These are phyloP conservation scores for Zygosaccharomyces sapae DNA, from an alignment of 1,139 yeast species.

Conservation along the genomic window DNA sequence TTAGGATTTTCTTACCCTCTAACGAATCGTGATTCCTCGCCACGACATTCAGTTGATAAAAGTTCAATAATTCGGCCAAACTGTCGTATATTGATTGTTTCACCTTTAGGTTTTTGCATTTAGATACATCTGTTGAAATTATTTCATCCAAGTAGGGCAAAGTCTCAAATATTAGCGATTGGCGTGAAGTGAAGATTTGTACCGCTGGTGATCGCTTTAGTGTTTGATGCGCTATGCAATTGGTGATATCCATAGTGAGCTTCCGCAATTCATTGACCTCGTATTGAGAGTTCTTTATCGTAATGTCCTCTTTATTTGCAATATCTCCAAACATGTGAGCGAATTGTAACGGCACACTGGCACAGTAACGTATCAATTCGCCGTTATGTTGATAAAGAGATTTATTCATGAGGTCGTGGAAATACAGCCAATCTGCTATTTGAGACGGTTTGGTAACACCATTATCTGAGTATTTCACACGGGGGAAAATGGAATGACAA, in stretches of 20 bases:
- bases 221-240: slow-evolving; percentile 16
- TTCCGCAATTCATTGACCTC: slow-evolving; percentile 26
- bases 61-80: slow-evolving; percentile 33
- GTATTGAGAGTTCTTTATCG: slow-evolving; percentile 24
- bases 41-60: slow-evolving; percentile 33
- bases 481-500: slow-evolving; percentile 62
- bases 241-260: slow-evolving; percentile 18
- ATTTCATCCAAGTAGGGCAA: slow-evolving; percentile 49
- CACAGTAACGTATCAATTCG: slow-evolving; percentile 53
- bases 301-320: slow-evolving; percentile 39
- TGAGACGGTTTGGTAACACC: slow-evolving; percentile 58
- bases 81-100: slow-evolving; percentile 28
- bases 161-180: slow-evolving; percentile 34
- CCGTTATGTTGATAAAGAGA: slow-evolving; percentile 46
- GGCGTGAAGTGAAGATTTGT: slow-evolving; percentile 19
- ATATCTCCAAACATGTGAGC: slow-evolving; percentile 62
- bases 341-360: slow-evolving; percentile 58
- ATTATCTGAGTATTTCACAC: slow-evolving; percentile 59
- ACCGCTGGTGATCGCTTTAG: slow-evolving; percentile 16
- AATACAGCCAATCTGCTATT: slow-evolving; percentile 74
- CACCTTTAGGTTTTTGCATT: slow-evolving; percentile 26
- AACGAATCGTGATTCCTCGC: slow-evolving; percentile 25
- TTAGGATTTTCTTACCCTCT: slow-evolving; percentile 29
- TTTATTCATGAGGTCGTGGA: slow-evolving; percentile 52
- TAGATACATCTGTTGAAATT: slow-evolving; percentile 43